Conservation (phyloP, 2,329 filamentous ascomycete species). For the Calycina marina region DNA sequence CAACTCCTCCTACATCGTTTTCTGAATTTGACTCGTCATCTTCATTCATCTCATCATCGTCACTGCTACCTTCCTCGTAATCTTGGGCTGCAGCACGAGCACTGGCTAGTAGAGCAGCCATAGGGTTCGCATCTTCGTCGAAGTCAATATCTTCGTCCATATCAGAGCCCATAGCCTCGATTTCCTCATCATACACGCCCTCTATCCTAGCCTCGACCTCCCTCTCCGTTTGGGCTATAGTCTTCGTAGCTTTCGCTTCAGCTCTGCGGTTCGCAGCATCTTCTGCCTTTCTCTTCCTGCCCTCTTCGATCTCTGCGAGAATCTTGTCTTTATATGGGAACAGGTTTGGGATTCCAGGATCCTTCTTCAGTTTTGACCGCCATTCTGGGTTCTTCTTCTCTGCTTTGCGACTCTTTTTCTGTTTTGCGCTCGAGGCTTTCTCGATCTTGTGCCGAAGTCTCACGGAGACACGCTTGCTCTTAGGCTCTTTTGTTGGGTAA, state of each 20-base stretch:
- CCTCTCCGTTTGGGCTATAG: slow-evolving; percentile 31
- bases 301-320: slow-evolving; percentile 87
- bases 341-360: slow-evolving; percentile 90
- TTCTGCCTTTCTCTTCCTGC: slow-evolving; percentile 64
- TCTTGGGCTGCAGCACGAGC: slow-evolving; percentile 63
- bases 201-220: slow-evolving; percentile 30
- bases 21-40: slow-evolving; percentile 34
- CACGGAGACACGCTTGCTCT: slow-evolving; percentile 81
- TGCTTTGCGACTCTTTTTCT: slow-evolving; percentile 75
- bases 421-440: slow-evolving; percentile 80
- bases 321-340: slow-evolving; percentile 98
- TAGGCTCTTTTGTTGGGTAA: slow-evolving; percentile 51
- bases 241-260: slow-evolving; percentile 52
- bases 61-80: slow-evolving; percentile 41
- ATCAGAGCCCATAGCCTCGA: slow-evolving; percentile 35
- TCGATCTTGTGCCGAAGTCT: slow-evolving; percentile 92
- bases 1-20: slow-evolving; percentile 31
- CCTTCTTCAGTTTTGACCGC: slow-evolving; percentile 90
- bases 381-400: slow-evolving; percentile 97
- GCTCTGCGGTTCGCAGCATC: slow-evolving; percentile 59
- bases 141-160: slow-evolving; percentile 39
- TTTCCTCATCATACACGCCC: slow-evolving; percentile 30
- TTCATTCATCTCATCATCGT: slow-evolving; percentile 39
- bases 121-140: slow-evolving; percentile 64
- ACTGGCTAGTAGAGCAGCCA: slow-evolving; percentile 81